Percentiles rank a stretch among this genome's conserved stretches.
Conservation (phyloP, 75 land plant genomes). For the Picea glauca region DNA sequence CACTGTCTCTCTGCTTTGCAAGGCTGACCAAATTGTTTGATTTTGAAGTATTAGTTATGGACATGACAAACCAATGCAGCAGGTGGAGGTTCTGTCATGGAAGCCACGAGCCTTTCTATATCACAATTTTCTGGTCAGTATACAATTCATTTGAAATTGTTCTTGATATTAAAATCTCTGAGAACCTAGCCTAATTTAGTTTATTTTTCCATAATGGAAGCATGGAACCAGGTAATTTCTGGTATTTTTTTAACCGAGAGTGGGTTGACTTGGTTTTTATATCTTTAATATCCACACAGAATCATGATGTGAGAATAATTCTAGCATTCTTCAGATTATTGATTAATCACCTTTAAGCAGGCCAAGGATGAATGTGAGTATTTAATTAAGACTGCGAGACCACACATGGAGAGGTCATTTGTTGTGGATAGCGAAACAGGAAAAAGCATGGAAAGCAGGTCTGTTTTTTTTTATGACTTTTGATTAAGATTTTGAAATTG, state of each 20-base stretch:
- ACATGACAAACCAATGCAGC: conserved; percentile 16
- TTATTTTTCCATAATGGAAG: too few species aligned
- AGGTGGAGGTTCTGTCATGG: conserved; percentile 38
- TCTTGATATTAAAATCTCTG: too few species aligned
- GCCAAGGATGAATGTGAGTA: conserved; percentile 23
- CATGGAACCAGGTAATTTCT: too few species aligned
- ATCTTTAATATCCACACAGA: too few species aligned
- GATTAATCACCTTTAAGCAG: conserved; percentile 13
- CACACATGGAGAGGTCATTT: conserved; percentile 18
- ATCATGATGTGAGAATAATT: not conserved
- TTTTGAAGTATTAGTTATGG: conserved; percentile 5
- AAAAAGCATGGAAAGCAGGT: conserved; percentile 23
- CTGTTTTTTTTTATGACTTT: not conserved
- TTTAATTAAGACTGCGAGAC: conserved; percentile 17
- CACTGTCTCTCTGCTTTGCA: not conserved
- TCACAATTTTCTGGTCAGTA: conserved; percentile 35
- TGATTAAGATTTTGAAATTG: not conserved
- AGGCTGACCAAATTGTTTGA: not conserved
- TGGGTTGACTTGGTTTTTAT: not conserved
- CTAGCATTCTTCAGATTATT: not conserved
- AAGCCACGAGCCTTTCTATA: conserved; percentile 40
- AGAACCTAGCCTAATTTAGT: too few species aligned
- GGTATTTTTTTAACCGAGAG: too few species aligned
- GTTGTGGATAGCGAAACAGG: conserved; percentile 30
- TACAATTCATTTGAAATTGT: not conserved